Evolutionary conservation across 2,329 filamentous ascomycete genomes (phyloP), one percentile per base, ranked within the genome.

Genomic region (Cercospora sp.): DNA sequence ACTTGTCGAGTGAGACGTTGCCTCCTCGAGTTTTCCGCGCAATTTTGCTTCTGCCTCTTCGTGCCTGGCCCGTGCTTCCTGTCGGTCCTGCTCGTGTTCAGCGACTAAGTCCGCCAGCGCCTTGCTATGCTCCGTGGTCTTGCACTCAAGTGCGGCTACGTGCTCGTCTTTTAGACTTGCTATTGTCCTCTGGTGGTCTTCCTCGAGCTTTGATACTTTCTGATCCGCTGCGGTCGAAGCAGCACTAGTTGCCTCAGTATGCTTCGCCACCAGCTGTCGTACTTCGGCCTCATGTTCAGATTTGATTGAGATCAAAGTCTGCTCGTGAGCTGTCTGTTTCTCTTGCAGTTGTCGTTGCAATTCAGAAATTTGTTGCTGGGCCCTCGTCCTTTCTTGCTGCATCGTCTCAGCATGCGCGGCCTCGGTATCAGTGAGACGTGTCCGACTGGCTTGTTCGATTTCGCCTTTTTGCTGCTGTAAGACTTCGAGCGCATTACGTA

Each of bases 81-180:
- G 55, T 1, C 6, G 28, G 5, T 12, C 28, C 10, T 30, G 28
- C 55, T 59, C 55, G 30, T 55, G 60, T 30, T 18, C 58, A 18
- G 23, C 18, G 13, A 42, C 42, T 12, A 55, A 33, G 18, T 28
- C 60, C 26, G 30, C 59, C 39, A 42, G 51, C 42, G 18, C 48
- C 31, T 55, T 65, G 53, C 45, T 36, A 64, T n/a, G 30, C 23
- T 31, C 36, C 39, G 16, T 63, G 58, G 18, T 71, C 71, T 45
- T 59, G 55, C 16, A 3, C 30, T 36, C 55, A 10, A 63, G 45
- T n/a, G 45, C 30, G 20, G 64, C 33, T 26, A 33, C 65, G 36
- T 73, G 70, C 55, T 69, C 67, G 13, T 69, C 67, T 28, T 70
- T 69, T 20, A 72, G 53, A 9, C 66, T 59, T 9, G 48, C 48